Base-by-base conservation (phyloP, 768 basidiomycete genomes). In the Atractiella rhizophila region DNA sequence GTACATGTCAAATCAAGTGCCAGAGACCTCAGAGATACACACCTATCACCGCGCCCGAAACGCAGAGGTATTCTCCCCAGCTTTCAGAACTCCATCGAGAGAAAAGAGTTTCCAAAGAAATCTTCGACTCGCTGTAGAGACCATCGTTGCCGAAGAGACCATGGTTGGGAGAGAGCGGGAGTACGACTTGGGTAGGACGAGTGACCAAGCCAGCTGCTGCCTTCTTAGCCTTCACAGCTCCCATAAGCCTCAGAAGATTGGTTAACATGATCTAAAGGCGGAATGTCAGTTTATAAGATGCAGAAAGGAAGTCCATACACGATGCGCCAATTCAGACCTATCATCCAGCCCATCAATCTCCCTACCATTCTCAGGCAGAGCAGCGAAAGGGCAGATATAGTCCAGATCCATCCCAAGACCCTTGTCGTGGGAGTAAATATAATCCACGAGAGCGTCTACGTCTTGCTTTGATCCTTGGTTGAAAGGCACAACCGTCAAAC, bases 231-330 rank as follows among this genome's bases (percentile, higher is more conserved):
- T 98, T 98, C 59, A 98, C 82, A 3, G 83, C 86, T 46, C 91
- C 91, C 20, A 98, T 71, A 40, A 98, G 74, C 23, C 91, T 81
- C 20, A 96, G 72, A 20, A 96, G 68, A 59, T 98, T 98, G 51
- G 83, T 81, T 55, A 98, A 64, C 91, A 98, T 96, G 65, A 96
- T 85, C n/a, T n/a, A n/a, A n/a, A n/a, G n/a, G n/a, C n/a, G n/a
- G n/a, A n/a, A n/a, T n/a, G n/a, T n/a, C n/a, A n/a, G n/a, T n/a
- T n/a, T n/a, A n/a, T n/a, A n/a, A n/a, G n/a, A n/a, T n/a, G n/a
- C n/a, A n/a, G n/a, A n/a, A n/a, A n/a, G n/a, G n/a, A n/a, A n/a
- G n/a, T n/a, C n/a, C n/a, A n/a, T n/a, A n/a, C n/a, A 40, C 91
- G 75, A 57, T 98, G 91, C 11, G 91, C 88, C 33, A 98, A 69